These are phyloP conservation scores for Xylariaceae sp. DNA, from an alignment of 2,329 filamentous ascomycete genomes.

Conservation along the genomic window DNA sequence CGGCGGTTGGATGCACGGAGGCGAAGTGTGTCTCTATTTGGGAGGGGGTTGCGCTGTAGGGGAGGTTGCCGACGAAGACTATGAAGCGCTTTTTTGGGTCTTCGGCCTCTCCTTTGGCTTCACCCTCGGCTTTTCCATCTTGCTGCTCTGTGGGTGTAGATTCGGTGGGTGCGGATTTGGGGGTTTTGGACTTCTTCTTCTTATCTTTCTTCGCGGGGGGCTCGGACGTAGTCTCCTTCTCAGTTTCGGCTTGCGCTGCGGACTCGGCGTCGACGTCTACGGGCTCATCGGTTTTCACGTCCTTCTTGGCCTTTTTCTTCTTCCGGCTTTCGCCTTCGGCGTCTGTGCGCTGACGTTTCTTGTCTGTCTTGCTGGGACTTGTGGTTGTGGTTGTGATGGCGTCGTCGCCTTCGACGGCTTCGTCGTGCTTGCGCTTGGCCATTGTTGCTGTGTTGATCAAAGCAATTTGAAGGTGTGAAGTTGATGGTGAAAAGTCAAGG, in stretches of 20 bases:
- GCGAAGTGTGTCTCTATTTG: conserved; percentile 71
- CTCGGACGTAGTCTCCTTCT: too few species aligned
- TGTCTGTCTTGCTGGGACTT: conserved; percentile 9
- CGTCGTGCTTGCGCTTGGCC: conserved; percentile 28
- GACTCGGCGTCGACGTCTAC: conserved; percentile 6
- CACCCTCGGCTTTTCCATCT: too few species aligned
- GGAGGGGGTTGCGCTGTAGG: conserved; percentile 70
- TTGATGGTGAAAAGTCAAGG: too few species aligned
- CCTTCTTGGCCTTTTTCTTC: conserved; percentile 19
- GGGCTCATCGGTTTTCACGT: conserved; percentile 11
- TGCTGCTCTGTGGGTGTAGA: too few species aligned
- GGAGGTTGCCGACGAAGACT: conserved; percentile 84
- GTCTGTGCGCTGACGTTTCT: conserved; percentile 29
- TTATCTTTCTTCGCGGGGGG: conserved; percentile 22
- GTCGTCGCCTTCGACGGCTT: conserved; percentile 25
- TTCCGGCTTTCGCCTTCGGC: conserved; percentile 10
- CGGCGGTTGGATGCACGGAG: conserved; percentile 61
- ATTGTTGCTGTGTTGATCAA: conserved; percentile 11
- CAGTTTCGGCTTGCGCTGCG: too few species aligned
- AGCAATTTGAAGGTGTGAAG: too few species aligned
- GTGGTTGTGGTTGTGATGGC: conserved; percentile 4
- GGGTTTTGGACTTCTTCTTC: conserved; percentile 2
- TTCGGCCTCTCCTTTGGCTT: conserved; percentile 19
- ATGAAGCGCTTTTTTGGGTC: conserved; percentile 56
- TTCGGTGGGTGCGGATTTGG: not conserved